A percentile compares a stretch with the other conserved stretches of the same genome.
Evolutionary conservation across 2,329 filamentous ascomycete genomes (phyloP).

Genomic region (Metarhizium anisopliae): DNA sequence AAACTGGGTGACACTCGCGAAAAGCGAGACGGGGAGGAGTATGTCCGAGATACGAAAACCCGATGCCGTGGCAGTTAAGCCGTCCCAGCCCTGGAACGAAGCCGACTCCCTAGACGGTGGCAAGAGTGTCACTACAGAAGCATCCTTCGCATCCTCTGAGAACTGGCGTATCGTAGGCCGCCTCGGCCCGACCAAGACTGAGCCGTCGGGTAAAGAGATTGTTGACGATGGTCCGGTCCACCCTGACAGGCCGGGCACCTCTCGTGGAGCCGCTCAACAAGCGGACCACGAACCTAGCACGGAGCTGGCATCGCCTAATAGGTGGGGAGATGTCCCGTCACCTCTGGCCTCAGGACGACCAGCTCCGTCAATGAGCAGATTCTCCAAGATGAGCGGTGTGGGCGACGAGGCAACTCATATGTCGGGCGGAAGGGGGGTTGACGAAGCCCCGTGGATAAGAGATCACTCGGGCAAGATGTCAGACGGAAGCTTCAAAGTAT

Average conservation of each 20-base stretch:
- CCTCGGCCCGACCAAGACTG: conserved; percentile 16
- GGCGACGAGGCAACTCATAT: conserved; percentile 6
- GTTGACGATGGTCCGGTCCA: conserved; percentile 26
- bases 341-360: conserved; percentile 2
- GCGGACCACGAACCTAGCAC: conserved; percentile 4
- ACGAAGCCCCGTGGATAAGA: conserved; percentile 8
- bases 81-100: conserved; percentile 12
- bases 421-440: conserved; percentile 7
- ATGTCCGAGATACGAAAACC: conserved; percentile 16
- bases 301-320: conserved; percentile 8
- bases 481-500: conserved; percentile 17
- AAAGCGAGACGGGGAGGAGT: conserved; percentile 16
- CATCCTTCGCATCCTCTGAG: conserved; percentile 26
- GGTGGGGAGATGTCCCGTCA: conserved; percentile 7
- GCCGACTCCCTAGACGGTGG: conserved; percentile 11
- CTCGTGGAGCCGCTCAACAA: conserved; percentile 9
- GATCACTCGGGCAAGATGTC: conserved; percentile 13
- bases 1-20: conserved; percentile 12
- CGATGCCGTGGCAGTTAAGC: conserved; percentile 5
- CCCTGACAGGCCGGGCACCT: conserved; percentile 24
- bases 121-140: conserved; percentile 17
- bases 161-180: conserved; percentile 25
- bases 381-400: conserved; percentile 4
- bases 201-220: conserved; percentile 23
- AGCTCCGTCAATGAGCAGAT: conserved; percentile 3